Conservation (phyloP, 257 asterid species). For the Nicotiana attenuata region DNA sequence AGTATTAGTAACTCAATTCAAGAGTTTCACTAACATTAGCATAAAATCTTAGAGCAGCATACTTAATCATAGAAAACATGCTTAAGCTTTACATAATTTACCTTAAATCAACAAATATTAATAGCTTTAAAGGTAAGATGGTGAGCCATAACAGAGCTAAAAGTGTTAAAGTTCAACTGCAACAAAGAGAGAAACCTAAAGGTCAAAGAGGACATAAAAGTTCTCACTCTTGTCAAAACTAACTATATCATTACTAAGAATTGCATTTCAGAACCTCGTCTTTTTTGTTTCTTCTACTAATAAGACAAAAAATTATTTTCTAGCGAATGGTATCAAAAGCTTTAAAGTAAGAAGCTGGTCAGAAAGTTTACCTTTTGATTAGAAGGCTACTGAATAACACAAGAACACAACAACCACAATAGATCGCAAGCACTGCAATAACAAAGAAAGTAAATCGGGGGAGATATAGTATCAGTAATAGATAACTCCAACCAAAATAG, state of each 20-base stretch:
- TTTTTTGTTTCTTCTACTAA: background rate
- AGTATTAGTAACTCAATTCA: too few species aligned
- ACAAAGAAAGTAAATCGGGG: too few species aligned
- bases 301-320: background rate
- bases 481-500: too few species aligned
- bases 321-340: background rate
- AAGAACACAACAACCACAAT: too few species aligned
- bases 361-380: too few species aligned
- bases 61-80: too few species aligned
- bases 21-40: too few species aligned
- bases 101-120: constrained; percentile 50
- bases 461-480: too few species aligned
- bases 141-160: background rate
- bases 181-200: background rate
- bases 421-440: too few species aligned
- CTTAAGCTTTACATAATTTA: background rate
- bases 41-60: too few species aligned
- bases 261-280: background rate
- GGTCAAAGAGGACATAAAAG: background rate
- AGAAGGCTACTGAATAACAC: too few species aligned
- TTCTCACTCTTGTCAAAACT: background rate
- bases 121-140: constrained; percentile 16
- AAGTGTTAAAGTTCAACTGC: background rate
- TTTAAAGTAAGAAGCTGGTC: too few species aligned
- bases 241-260: background rate